Evolutionary conservation across 306 rosid genomes (phyloP).

Genomic region (Cucurbita maxima): DNA sequence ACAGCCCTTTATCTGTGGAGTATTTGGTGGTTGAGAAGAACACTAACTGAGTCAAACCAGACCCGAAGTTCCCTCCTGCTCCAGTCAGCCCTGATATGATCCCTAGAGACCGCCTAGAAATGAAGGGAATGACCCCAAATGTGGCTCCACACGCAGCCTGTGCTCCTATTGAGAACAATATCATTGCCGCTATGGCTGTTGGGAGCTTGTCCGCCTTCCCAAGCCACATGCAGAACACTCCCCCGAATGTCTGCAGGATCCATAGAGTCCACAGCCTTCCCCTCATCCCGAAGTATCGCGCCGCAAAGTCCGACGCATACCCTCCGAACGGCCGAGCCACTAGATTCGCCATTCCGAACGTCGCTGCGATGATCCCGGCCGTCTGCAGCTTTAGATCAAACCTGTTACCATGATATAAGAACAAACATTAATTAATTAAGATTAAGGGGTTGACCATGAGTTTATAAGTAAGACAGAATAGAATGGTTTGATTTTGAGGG

Average conservation of each 20-base stretch:
- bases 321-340: slow-evolving; percentile 83
- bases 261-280: slow-evolving; percentile 71
- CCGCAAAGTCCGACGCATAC: slow-evolving; percentile 41
- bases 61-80: slow-evolving; percentile 81
- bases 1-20: slow-evolving; percentile 43
- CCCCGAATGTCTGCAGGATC: slow-evolving; percentile 70
- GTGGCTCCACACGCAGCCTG: slow-evolving; percentile 94
- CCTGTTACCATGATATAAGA: not conserved
- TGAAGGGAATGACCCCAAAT: slow-evolving; percentile 68
- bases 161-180: slow-evolving; percentile 80
- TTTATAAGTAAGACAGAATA: no score
- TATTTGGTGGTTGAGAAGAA: slow-evolving; percentile 44
- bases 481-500: no score
- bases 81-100: slow-evolving; percentile 72
- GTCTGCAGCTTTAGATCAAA: slow-evolving; percentile 64
- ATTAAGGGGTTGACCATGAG: no score
- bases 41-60: slow-evolving; percentile 62
- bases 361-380: slow-evolving; percentile 73
- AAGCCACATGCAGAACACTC: slow-evolving; percentile 73
- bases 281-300: slow-evolving; percentile 64
- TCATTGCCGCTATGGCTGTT: slow-evolving; percentile 48
- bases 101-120: slow-evolving; percentile 61
- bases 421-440: no score
- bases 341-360: slow-evolving; percentile 86
- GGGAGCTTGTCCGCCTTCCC: slow-evolving; percentile 62